Conservation (phyloP, 371 early-diverging fungal genomes). For the Mortierella sp. region DNA sequence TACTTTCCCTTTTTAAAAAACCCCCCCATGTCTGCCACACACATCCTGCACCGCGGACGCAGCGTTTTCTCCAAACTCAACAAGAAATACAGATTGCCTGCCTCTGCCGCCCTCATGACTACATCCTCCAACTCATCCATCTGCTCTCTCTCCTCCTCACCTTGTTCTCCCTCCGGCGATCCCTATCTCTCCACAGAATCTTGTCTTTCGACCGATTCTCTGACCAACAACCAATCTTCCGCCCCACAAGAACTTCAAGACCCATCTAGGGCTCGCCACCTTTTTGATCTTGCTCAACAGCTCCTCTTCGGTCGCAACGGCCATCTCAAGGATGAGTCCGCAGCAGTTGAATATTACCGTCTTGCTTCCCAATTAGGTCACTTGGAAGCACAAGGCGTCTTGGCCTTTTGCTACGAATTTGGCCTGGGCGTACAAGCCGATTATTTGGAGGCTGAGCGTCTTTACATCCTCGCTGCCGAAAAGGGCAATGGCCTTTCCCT, state of each 20-base stretch:
- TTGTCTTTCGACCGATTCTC: not conserved
- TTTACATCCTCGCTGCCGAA: slow-evolving; percentile 71
- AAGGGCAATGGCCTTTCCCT: slow-evolving; percentile 69
- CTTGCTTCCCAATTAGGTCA: slow-evolving; percentile 60
- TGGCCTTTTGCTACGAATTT: slow-evolving; percentile 85
- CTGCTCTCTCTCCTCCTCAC: slow-evolving; percentile 31
- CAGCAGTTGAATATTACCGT: slow-evolving; percentile 61
- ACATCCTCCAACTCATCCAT: slow-evolving; percentile 34
- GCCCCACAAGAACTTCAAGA: slow-evolving; percentile 24
- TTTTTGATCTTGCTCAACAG: slow-evolving; percentile 62
- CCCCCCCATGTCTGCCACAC: slow-evolving; percentile 32
- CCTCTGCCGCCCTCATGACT: slow-evolving; percentile 20
- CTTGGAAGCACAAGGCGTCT: slow-evolving; percentile 63
- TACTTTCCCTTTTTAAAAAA: not conserved
- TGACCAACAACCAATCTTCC: slow-evolving; percentile 1
- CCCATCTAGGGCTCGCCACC: slow-evolving; percentile 29
- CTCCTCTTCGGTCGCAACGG: slow-evolving; percentile 71
- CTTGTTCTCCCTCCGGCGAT: slow-evolving; percentile 24
- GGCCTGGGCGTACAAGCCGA: slow-evolving; percentile 72
- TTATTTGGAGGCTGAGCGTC: slow-evolving; percentile 68
- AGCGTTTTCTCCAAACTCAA: slow-evolving; percentile 53
- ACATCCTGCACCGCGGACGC: slow-evolving; percentile 46
- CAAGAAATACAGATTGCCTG: slow-evolving; percentile 49
- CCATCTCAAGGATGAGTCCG: slow-evolving; percentile 56
- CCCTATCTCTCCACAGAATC: slow-evolving; percentile 25